Conservation (phyloP, 768 basidiomycete species). For the Naganishia randhawae region DNA sequence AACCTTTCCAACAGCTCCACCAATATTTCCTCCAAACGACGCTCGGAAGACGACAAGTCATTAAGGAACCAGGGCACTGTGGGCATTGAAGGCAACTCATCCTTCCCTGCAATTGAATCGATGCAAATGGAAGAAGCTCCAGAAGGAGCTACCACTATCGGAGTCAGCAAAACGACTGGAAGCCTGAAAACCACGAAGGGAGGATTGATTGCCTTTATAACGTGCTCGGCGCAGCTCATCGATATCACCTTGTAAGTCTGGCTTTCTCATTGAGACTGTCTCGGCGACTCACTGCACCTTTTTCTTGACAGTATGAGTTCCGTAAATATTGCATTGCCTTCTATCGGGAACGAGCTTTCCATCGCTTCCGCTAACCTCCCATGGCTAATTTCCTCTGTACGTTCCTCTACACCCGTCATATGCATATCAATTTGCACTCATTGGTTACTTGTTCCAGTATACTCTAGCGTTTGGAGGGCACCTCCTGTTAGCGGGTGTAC, state of each 20-base stretch:
- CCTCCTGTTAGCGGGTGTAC: not conserved
- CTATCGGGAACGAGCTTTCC: conserved; percentile 2
- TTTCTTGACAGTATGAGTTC: not conserved
- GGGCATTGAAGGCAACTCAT: not conserved
- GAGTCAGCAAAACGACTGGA: not conserved
- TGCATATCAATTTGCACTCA: too few species aligned
- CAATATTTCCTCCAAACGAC: not conserved
- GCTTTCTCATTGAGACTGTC: not conserved
- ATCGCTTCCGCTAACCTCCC: not conserved
- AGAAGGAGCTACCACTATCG: not conserved
- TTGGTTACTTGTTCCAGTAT: too few species aligned
- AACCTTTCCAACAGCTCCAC: not conserved
- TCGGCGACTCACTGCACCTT: not conserved
- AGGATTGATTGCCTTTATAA: not conserved
- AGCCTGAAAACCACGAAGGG: not conserved
- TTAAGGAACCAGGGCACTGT: not conserved
- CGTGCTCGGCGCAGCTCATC: not conserved
- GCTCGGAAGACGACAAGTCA: not conserved
- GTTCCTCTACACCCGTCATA: not conserved
- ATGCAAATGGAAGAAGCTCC: conserved; percentile 2
- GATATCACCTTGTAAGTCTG: conserved; percentile 1
- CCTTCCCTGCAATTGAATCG: not conserved
- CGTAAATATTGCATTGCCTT: not conserved
- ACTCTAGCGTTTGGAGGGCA: not conserved
- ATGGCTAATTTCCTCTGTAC: not conserved